Base-by-base conservation (phyloP, 192 early-diverging fungal species). In the Linnemannia exigua region DNA sequence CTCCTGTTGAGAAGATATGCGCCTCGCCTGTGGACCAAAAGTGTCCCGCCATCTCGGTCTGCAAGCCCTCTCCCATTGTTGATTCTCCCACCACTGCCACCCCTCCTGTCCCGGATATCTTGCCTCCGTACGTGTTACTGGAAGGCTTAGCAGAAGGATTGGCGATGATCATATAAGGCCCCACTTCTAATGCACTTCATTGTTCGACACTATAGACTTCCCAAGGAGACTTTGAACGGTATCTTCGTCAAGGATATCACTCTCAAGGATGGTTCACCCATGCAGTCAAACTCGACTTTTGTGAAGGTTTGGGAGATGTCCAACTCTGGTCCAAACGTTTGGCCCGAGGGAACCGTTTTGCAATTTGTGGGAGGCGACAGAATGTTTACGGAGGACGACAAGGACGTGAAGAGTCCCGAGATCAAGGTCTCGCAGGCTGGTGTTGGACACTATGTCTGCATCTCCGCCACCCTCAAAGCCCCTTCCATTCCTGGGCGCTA, bases 231-330 rank as follows among this genome's bases (percentile, higher is more conserved):
- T 5, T 48, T 74, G 51, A 77, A 63, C 1, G 76, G 76, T 0
- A 20, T 38, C 1, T 94, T 94, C 79, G 88, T 95, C 68, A 92
- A 93, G 63, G 93, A 95, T 66, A 85, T 94, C 70, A 95, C 90
- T 28, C 80, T 93, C 67, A 92, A 90, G 20, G 93, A 95, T 70
- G 90, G 91, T 31, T 89, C 92, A 12, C 69, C 75, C 0, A 76
- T 94, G 11, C 63, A 48, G 1, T 77, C 91, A 7, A 86, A 81
- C 70, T 81, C 88, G 44, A 79, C 51, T 25, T 93, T 95, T 72
- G 69, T 89, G 36, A 95, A 95, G 89, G 91, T 93, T 17, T 95
- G 94, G 94, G 92, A 91, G 63, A 84, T 94, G 72, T 80, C 77
- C 38, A 95, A 95, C 76, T 79, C 89, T 79, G 94, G 93, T 63